These are phyloP conservation scores for Stephanodiscus minutulus DNA, from an alignment of 108 stramenopile species.

Conservation along the genomic window DNA sequence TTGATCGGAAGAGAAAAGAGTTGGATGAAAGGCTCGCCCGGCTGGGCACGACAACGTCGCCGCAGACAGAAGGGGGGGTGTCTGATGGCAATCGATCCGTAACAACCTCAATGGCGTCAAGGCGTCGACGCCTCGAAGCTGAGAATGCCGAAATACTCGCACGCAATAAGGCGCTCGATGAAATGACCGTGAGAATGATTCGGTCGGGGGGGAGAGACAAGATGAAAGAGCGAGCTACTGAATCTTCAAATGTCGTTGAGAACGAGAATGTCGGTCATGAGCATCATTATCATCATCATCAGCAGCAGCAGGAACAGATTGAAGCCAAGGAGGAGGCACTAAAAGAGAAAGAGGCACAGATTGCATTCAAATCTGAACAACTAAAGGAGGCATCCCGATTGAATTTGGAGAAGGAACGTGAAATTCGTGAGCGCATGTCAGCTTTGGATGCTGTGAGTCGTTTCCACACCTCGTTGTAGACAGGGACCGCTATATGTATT, in stretches of 20 bases:
- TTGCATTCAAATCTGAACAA: neutral
- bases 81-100: neutral
- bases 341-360: neutral
- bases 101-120: constrained; percentile 7
- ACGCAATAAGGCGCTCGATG: constrained; percentile 10
- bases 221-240: constrained; percentile 5
- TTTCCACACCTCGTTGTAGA: neutral
- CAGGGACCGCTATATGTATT: no score
- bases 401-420: constrained; percentile 4
- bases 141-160: neutral
- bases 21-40: neutral
- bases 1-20: constrained; percentile 2
- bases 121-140: neutral
- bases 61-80: no score
- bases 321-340: neutral
- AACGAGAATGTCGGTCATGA: neutral
- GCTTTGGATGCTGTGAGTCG: constrained; percentile 3
- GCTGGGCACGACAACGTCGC: neutral
- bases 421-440: constrained; percentile 3
- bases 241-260: neutral
- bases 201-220: constrained; percentile 2
- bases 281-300: neutral
- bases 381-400: neutral
- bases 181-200: neutral
- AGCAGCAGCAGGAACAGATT: neutral